Percentiles rank a stretch among this genome's conserved stretches.
These are phyloP conservation scores for Aspergillus phoenicis DNA, from an alignment of 2,329 filamentous ascomycete genomes.

Conservation along the genomic window DNA sequence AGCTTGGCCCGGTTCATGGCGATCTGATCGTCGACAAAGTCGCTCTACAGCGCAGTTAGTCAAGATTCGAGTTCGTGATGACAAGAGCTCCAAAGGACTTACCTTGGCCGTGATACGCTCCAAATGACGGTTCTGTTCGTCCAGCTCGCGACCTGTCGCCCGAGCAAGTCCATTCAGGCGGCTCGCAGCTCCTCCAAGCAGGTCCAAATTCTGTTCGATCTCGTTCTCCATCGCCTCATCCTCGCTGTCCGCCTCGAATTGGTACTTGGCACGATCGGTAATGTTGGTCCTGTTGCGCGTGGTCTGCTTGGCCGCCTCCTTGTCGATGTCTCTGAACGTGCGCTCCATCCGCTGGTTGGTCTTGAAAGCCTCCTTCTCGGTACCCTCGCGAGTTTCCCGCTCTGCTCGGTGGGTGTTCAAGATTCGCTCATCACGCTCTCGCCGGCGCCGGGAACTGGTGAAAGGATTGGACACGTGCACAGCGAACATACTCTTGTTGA, in stretches of 20 bases:
- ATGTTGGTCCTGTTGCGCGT: conserved; percentile 57
- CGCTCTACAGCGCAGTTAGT: conserved; percentile 61
- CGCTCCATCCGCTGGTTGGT: conserved; percentile 63
- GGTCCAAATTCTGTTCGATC: conserved; percentile 67
- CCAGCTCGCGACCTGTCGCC: conserved; percentile 74
- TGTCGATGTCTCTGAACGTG: conserved; percentile 65
- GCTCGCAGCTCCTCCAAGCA: conserved; percentile 63
- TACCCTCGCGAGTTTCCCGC: conserved; percentile 59
- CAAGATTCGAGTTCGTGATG: background rate
- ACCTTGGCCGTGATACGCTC: conserved; percentile 79
- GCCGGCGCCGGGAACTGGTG: conserved; percentile 66
- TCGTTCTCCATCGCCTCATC: conserved; percentile 71
- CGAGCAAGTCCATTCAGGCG: conserved; percentile 73
- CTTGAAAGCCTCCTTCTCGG: conserved; percentile 56
- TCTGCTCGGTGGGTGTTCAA: conserved; percentile 66
- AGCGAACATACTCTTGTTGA: conserved; percentile 90
- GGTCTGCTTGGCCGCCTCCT: conserved; percentile 50
- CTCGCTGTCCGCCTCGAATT: conserved; percentile 74
- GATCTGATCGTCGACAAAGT: conserved; percentile 79
- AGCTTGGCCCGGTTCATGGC: conserved; percentile 74
- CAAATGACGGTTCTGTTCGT: conserved; percentile 75
- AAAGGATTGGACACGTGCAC: conserved; percentile 78
- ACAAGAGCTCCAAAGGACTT: conserved; percentile 30
- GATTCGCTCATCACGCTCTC: conserved; percentile 67
- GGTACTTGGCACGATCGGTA: conserved; percentile 70